Evolutionary conservation across 257 asterid species (phyloP).

Genomic region (Handroanthus guayacan): DNA sequence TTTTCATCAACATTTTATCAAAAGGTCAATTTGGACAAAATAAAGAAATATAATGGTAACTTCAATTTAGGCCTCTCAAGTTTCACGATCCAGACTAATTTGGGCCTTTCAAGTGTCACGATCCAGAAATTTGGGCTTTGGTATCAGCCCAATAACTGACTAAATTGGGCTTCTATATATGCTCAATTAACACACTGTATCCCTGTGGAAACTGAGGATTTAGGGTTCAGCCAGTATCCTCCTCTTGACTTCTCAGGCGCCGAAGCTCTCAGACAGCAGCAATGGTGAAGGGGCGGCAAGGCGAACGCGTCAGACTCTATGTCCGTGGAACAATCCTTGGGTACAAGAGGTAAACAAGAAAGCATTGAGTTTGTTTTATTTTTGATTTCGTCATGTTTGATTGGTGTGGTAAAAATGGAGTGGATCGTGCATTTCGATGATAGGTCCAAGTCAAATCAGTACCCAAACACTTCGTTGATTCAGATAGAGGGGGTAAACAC

Average conservation of each 20-base stretch:
- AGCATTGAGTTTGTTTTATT: neutral
- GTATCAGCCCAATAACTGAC: too few species aligned
- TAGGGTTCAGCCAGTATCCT: conserved; percentile 26
- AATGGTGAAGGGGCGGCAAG: conserved; percentile 79
- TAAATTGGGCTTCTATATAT: neutral
- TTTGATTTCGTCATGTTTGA: neutral
- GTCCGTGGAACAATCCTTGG: conserved; percentile 65
- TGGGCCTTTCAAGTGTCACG: neutral
- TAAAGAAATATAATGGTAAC: too few species aligned
- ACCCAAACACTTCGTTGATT: conserved; percentile 86
- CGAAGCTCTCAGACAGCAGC: conserved; percentile 20
- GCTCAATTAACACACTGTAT: conserved; percentile 10
- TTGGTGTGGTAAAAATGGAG: neutral
- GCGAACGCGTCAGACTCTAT: conserved; percentile 66
- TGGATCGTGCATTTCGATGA: conserved; percentile 4
- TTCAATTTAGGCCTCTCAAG: neutral
- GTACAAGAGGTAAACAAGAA: conserved; percentile 59
- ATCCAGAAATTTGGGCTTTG: too few species aligned
- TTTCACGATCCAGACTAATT: neutral
- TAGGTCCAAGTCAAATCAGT: conserved; percentile 95
- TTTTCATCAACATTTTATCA: too few species aligned
- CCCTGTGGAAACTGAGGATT: neutral
- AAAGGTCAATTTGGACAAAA: too few species aligned
- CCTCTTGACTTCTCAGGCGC: conserved; percentile 3
- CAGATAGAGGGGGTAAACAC: conserved; percentile 96